Percentiles rank a stretch among this genome's conserved stretches.
Conservation (phyloP, 352 stramenopile species). For the Phytophthora crassamura region DNA sequence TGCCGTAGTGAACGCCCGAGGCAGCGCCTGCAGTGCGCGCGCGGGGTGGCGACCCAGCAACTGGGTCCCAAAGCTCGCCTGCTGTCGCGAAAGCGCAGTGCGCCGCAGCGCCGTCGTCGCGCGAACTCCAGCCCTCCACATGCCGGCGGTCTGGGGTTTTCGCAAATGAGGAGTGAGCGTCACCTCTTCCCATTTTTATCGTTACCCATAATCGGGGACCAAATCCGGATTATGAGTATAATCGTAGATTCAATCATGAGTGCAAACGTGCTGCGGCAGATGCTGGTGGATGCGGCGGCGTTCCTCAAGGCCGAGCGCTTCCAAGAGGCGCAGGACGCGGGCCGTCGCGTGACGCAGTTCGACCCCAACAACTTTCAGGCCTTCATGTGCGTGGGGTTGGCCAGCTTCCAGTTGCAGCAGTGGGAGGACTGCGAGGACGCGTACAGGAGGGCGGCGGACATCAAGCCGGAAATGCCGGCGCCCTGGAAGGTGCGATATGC, state of each 20-base stretch:
- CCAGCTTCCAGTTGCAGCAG: slow-evolving; percentile 79
- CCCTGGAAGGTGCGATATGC: slow-evolving; percentile 74
- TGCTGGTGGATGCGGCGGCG: slow-evolving; percentile 77
- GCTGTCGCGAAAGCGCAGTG: slow-evolving; percentile 12
- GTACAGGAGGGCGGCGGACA: slow-evolving; percentile 63
- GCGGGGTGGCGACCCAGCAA: not conserved
- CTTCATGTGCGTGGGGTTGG: slow-evolving; percentile 81
- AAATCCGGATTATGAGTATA: not conserved
- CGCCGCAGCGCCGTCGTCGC: slow-evolving; percentile 19
- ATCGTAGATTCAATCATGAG: slow-evolving; percentile 47
- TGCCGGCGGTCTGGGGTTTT: no score
- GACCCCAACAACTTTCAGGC: slow-evolving; percentile 85
- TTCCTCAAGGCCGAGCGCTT: slow-evolving; percentile 80
- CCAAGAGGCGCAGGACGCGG: slow-evolving; percentile 70
- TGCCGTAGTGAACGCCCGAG: not conserved
- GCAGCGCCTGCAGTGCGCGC: slow-evolving; percentile 16
- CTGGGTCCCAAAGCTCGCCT: not conserved
- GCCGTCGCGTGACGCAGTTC: slow-evolving; percentile 78
- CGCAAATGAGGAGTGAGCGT: slow-evolving; percentile 1
- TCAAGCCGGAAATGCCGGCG: slow-evolving; percentile 79
- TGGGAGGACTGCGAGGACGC: slow-evolving; percentile 77
- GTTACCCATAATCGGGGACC: no score
- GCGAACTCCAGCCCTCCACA: slow-evolving; percentile 35
- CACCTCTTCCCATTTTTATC: not conserved
- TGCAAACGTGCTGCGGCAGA: slow-evolving; percentile 71